phyloP scores from a whole-genome alignment of 331 rosid species.

The Dryas integrifolia region DNA sequence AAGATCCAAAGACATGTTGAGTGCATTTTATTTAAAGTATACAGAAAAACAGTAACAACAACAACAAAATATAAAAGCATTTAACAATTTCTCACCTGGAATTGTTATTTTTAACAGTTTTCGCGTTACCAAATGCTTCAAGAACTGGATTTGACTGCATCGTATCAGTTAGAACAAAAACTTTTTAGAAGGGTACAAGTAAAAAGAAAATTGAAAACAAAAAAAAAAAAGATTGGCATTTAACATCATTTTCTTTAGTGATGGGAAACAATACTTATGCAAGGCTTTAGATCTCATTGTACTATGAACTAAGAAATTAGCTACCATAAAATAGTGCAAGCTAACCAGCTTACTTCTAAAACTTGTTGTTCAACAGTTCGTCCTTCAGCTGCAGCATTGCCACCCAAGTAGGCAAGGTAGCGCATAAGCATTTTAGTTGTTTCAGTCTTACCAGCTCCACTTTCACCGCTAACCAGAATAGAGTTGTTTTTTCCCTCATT shows the following conservation, averaged over 20 bases:
- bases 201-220: neutral
- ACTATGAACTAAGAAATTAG: neutral
- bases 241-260: constrained; percentile 18
- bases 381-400: constrained; percentile 66
- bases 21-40: neutral
- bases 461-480: constrained; percentile 92
- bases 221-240: neutral
- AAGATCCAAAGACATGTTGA: neutral
- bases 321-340: constrained; percentile 32
- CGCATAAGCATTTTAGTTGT: constrained; percentile 93
- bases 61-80: constrained; percentile 20
- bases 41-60: neutral
- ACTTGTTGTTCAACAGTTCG: constrained; percentile 81
- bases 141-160: constrained; percentile 97
- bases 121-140: constrained; percentile 95
- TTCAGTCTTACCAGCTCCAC: constrained; percentile 97
- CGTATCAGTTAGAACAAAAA: constrained; percentile 6
- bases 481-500: constrained; percentile 76
- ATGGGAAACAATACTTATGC: neutral
- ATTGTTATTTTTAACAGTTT: constrained; percentile 85
- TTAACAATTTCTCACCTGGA: constrained; percentile 63
- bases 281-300: neutral
- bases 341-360: constrained; percentile 68
- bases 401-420: constrained; percentile 89
- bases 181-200: constrained; percentile 8